These are phyloP conservation scores for Fusarium papillatum DNA, from an alignment of 2,329 filamentous ascomycete species.

Conservation along the genomic window DNA sequence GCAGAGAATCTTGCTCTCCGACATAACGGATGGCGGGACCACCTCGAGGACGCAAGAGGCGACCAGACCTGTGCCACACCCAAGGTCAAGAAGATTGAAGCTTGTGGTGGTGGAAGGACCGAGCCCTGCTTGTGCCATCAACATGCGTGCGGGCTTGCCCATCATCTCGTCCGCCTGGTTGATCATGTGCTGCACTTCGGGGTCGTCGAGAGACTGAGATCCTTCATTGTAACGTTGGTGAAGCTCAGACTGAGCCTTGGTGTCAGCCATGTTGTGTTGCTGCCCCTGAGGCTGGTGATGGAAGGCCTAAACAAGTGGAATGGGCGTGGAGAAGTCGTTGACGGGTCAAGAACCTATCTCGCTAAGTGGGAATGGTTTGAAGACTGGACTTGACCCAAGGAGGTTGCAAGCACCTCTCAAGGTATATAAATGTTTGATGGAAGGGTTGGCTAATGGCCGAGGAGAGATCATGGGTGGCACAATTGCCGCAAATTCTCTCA, in stretches of 20 bases:
- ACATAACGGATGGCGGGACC: background rate
- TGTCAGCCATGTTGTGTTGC: background rate
- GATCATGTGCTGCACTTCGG: background rate
- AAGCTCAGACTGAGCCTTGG: background rate
- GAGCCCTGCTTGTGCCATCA: background rate
- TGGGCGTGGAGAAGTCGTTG: background rate
- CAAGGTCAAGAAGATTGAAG: background rate
- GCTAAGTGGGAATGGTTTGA: no score
- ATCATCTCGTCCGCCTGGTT: background rate
- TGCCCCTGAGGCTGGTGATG: background rate
- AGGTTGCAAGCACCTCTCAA: background rate
- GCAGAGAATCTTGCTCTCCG: background rate
- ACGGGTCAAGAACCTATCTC: background rate
- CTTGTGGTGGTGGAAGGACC: background rate
- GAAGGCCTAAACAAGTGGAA: background rate
- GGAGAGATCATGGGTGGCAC: background rate
- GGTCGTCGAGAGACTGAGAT: background rate
- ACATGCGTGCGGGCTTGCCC: background rate
- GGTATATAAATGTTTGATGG: background rate
- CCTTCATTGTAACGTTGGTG: background rate
- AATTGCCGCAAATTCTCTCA: background rate
- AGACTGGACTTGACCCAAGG: background rate
- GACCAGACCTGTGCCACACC: background rate
- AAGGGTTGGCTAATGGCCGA: background rate
- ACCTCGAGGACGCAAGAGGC: background rate